phyloP scores from a whole-genome alignment of 768 basidiomycete species.

The Russula sp. region DNA sequence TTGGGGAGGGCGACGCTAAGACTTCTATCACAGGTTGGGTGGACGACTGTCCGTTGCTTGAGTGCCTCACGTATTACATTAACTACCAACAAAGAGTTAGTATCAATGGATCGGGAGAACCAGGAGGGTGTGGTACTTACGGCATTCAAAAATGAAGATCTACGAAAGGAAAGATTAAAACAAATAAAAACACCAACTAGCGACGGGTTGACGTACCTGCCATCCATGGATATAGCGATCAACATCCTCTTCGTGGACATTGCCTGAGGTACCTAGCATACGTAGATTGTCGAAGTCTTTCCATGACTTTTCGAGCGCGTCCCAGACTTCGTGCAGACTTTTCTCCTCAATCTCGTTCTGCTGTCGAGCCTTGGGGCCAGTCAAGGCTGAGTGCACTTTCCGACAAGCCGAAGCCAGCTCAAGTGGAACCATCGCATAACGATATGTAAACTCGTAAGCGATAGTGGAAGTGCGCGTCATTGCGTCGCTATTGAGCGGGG shows the following conservation, averaged over 20 bases:
- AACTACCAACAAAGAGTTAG: slow-evolving; percentile 35
- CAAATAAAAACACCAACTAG: background rate
- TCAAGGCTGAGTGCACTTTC: slow-evolving; percentile 68
- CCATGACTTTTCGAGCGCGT: slow-evolving; percentile 74
- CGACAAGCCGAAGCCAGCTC: slow-evolving; percentile 72
- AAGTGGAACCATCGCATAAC: slow-evolving; percentile 62
- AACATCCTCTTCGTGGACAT: slow-evolving; percentile 44
- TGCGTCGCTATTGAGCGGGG: slow-evolving; percentile 15
- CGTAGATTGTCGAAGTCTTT: slow-evolving; percentile 69
- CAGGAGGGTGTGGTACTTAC: slow-evolving; percentile 38
- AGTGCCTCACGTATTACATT: slow-evolving; percentile 84
- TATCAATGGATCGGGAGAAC: slow-evolving; percentile 11
- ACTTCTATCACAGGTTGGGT: slow-evolving; percentile 18
- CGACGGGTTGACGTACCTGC: slow-evolving; percentile 49
- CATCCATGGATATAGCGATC: slow-evolving; percentile 74
- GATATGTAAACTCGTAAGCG: slow-evolving; percentile 46
- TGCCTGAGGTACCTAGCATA: slow-evolving; percentile 33
- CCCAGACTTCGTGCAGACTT: slow-evolving; percentile 76
- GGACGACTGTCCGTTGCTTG: slow-evolving; percentile 45
- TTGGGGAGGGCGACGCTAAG: slow-evolving; percentile 19
- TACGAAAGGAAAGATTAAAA: slow-evolving; percentile 28
- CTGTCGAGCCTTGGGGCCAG: slow-evolving; percentile 67
- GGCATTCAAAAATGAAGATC: slow-evolving; percentile 89
- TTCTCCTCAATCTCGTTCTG: slow-evolving; percentile 51
- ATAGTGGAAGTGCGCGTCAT: slow-evolving; percentile 32